Conservation (phyloP, 306 rosid genomes). For the Prunus kanzakura region DNA sequence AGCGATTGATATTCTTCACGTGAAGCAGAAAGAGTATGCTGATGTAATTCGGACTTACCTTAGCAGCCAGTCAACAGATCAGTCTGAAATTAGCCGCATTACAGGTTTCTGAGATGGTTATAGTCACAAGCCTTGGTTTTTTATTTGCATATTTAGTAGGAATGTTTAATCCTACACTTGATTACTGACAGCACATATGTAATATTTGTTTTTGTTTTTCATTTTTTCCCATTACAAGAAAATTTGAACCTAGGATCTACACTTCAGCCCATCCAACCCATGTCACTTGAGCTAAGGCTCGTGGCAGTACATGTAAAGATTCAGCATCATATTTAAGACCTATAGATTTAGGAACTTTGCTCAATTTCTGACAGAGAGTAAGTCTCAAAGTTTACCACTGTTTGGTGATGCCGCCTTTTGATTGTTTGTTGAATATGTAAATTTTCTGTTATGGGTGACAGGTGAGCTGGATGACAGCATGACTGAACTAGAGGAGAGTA, state of each 20-base stretch:
- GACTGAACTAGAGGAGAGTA: slow-evolving; percentile 84
- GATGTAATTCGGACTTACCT: slow-evolving; percentile 42
- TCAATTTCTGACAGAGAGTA: neutral
- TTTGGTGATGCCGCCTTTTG: slow-evolving; percentile 18
- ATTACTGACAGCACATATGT: neutral
- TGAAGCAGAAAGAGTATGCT: slow-evolving; percentile 64
- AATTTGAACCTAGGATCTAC: neutral
- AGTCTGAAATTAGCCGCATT: slow-evolving; percentile 59
- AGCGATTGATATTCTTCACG: slow-evolving; percentile 57
- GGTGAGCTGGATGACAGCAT: slow-evolving; percentile 85
- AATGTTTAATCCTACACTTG: neutral
- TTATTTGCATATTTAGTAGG: neutral
- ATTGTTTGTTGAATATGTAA: slow-evolving; percentile 23
- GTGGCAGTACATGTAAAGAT: slow-evolving; percentile 1
- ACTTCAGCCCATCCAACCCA: neutral
- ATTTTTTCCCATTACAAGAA: too few relatives aligned
- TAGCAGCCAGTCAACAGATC: slow-evolving; percentile 44
- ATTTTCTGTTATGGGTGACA: slow-evolving; percentile 37
- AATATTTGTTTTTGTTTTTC: neutral
- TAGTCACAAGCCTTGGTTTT: neutral
- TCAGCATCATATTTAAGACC: neutral
- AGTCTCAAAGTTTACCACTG: neutral
- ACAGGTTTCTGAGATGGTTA: slow-evolving; percentile 47
- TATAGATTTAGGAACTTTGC: slow-evolving; percentile 1
- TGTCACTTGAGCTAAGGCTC: neutral